Conservation (phyloP, 1,139 yeast genomes). For the Pichia cactophila region DNA sequence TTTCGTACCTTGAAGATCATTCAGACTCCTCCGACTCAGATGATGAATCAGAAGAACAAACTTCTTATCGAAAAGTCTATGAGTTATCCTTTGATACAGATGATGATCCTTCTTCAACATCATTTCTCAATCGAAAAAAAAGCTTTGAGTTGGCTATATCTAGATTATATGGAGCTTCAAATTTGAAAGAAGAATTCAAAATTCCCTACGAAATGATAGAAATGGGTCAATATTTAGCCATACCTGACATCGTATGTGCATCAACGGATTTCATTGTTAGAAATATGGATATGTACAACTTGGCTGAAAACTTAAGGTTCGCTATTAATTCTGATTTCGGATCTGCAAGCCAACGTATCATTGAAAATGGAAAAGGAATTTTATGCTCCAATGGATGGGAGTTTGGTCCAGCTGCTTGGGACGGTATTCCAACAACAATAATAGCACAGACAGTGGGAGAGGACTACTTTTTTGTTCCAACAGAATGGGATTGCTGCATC, state of each 20-base stretch:
- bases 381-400: slow-evolving; percentile 42
- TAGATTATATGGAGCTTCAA: slow-evolving; percentile 37
- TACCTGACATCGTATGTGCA: slow-evolving; percentile 36
- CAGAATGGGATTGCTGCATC: slow-evolving; percentile 45
- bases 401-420: slow-evolving; percentile 37
- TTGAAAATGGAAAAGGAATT: slow-evolving; percentile 39
- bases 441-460: slow-evolving; percentile 38
- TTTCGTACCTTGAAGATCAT: background rate
- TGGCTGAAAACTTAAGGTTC: slow-evolving; percentile 34
- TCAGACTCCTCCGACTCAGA: slow-evolving; percentile 2
- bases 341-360: slow-evolving; percentile 34
- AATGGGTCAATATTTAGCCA: slow-evolving; percentile 41
- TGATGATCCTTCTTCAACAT: background rate
- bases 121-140: slow-evolving; percentile 25
- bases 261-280: slow-evolving; percentile 35
- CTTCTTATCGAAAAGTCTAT: slow-evolving; percentile 13
- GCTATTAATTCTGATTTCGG: slow-evolving; percentile 39
- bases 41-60: slow-evolving; percentile 1
- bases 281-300: slow-evolving; percentile 29
- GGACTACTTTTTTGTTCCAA: slow-evolving; percentile 44
- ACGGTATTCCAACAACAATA: slow-evolving; percentile 35
- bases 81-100: slow-evolving; percentile 35
- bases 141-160: slow-evolving; percentile 41
- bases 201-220: slow-evolving; percentile 34
- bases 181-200: slow-evolving; percentile 27